Evolutionary conservation across 139 green algal species (phyloP).

Genomic region (Coccomyxa sp.): DNA sequence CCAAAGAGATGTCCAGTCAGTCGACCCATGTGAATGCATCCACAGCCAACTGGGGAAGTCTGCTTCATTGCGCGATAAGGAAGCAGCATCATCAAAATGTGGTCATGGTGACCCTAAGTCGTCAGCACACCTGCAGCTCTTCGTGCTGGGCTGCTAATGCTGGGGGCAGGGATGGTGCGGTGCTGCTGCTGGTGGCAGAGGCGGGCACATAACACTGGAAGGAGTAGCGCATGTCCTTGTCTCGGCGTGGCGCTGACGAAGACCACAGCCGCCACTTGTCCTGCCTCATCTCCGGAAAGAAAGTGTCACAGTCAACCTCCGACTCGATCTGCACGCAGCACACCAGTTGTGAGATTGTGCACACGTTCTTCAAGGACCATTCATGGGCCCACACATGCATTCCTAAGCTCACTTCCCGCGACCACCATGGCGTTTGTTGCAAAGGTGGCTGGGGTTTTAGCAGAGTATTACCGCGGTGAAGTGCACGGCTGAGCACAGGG

Average conservation of each 20-base stretch:
- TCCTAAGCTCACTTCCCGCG: too few relatives aligned
- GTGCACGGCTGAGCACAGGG: conserved; percentile 80
- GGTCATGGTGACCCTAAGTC: neutral
- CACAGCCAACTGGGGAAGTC: too few relatives aligned
- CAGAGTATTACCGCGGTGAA: conserved; percentile 23
- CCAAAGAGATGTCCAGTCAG: neutral
- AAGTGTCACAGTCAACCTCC: conserved; percentile 84
- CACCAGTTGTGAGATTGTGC: neutral
- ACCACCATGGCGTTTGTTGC: too few relatives aligned
- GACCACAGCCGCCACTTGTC: conserved; percentile 56
- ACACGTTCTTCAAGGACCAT: neutral
- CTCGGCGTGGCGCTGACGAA: conserved; percentile 29
- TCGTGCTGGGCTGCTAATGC: conserved; percentile 68
- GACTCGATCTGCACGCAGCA: conserved; percentile 47
- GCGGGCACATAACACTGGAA: conserved; percentile 73
- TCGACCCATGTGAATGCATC: neutral
- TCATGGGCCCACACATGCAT: neutral
- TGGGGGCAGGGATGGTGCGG: conserved; percentile 28
- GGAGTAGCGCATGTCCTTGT: conserved; percentile 52
- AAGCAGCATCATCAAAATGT: neutral
- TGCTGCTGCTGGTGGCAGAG: neutral
- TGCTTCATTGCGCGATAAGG: neutral
- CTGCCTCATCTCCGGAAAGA: conserved; percentile 71
- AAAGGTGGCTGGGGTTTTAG: neutral
- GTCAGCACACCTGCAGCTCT: conserved; percentile 70